Evolutionary conservation across 306 rosid genomes (phyloP), one percentile per base, ranked within the genome.

Genomic region (Rubus parviflorus): DNA sequence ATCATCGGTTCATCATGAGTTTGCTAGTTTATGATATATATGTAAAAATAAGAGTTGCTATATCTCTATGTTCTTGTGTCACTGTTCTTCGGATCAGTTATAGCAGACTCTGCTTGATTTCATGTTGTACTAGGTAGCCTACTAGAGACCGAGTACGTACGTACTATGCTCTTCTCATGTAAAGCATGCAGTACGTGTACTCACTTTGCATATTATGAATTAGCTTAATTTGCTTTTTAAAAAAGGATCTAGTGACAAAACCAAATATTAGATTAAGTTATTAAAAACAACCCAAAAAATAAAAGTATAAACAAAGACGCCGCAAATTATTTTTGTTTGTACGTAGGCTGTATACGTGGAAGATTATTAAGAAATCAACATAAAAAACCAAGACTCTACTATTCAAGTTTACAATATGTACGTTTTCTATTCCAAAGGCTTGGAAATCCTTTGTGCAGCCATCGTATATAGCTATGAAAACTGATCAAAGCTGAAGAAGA

Each of bases 11-110:
- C n/a, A 30, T 62, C n/a, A 2, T 62, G 3, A 40, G 23, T 8
- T 56, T 20, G 16, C 67, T 73, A 23, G 41, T 43, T 72, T 23
- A 52, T 37, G 11, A 17, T 35, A 40, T 57, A 20, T 73, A 8
- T 8, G 42, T 56, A 57, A 46, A 52, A 66, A 73, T 73, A 73
- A 73, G 43, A 73, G 43, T 19, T 60, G 40, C 15, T 60, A 25
- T 25, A 4, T 5, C 41, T 6, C 41, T 61, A 15, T 41, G 5
- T 13, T 61, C 7, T 12, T 14, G 16, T 25, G 2, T 30, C n/a
- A 25, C 41, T 25, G 17, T 25, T 25, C 6, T 37, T 16, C 4
- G 45, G 46, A 7, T 8, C 12, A 45, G 48, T 45, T 5, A 60
- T 6, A 60, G 7, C 19, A 22, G 37, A 13, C 66, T 25, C 41